Base-by-base conservation (phyloP, 108 stramenopile species). In the Nitzschia sp. region DNA sequence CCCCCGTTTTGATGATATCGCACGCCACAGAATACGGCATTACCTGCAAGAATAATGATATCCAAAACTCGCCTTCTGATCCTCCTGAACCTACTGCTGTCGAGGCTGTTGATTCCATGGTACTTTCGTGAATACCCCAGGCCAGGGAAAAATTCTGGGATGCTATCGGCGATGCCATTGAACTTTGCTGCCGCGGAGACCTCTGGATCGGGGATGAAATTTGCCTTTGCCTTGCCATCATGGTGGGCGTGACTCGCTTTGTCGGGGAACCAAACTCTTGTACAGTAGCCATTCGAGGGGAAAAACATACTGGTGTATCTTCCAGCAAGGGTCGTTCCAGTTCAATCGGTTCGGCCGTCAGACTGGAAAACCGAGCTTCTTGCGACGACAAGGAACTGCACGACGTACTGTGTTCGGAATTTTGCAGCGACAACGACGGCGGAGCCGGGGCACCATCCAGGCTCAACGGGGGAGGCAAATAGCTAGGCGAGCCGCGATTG, bases 291-390 rank as follows among this genome's bases (percentile, higher is more conserved):
- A 42, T 13, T 9, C 38, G 25, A 1, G 61, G 38, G 24, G 61
- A 62, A 23, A 62, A 34, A 34, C 61, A 23, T 19, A 51, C 21
- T 21, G 49, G 49, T 51, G 19, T 51, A 26, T 62, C 29, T 25
- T 34, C 61, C 24, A 57, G 15, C 5, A 32, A 5, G 31, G 24
- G 35, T 62, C 61, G 36, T 62, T 42, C 19, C 38, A 62, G 9
- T 8, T 34, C 19, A 25, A 62, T 45, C 42, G 61, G 61, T 17
- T 3, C 61, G n/a, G 31, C 61, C 21, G 61, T 62, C 25, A 42
- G 61, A 38, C 33, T 34, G 35, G 61, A 62, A 42, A 62, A 62
- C 13, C 33, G 31, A 31, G 61, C 61, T 46, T 45, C 19, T 15
- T 19, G 18, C 13, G 21, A 45, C 32, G 61, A 62, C 19, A 46